These are phyloP conservation scores for Isabelozyma heimii DNA, from an alignment of 805 yeast genomes.

Conservation along the genomic window DNA sequence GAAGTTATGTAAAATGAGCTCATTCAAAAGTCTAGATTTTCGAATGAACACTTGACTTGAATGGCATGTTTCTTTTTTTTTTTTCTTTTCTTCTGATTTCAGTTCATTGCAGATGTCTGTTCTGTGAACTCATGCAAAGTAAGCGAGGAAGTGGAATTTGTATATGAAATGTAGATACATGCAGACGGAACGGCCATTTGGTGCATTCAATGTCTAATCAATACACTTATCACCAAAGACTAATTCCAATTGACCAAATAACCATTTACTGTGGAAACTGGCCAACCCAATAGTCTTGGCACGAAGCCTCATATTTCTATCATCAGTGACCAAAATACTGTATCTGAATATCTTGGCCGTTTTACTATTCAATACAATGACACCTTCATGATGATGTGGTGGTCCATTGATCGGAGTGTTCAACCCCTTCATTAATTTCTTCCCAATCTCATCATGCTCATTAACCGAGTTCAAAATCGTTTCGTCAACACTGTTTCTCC, in stretches of 20 bases:
- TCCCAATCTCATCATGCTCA: conserved; percentile 40
- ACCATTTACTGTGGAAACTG: conserved; percentile 60
- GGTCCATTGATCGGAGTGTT: conserved; percentile 17
- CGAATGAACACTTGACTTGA: background rate
- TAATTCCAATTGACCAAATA: conserved; percentile 49
- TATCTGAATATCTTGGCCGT: conserved; percentile 48
- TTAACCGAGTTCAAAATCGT: conserved; percentile 53
- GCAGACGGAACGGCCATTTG: too few relatives aligned
- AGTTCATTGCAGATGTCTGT: background rate
- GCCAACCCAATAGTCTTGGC: conserved; percentile 57
- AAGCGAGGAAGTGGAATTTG: too few relatives aligned
- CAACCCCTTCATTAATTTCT: conserved; percentile 39
- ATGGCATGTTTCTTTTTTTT: background rate
- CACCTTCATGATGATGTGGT: conserved; percentile 4
- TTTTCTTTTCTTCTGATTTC: too few relatives aligned
- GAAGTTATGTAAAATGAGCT: background rate
- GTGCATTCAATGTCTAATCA: conserved; percentile 33
- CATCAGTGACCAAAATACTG: conserved; percentile 70
- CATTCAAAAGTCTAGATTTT: background rate
- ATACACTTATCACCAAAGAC: conserved; percentile 50
- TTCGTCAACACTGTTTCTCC: conserved; percentile 74
- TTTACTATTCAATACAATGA: conserved; percentile 25
- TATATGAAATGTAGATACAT: too few relatives aligned
- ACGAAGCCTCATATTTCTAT: conserved; percentile 65
- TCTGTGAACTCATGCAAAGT: background rate